phyloP scores from a whole-genome alignment of 1,284 basidiomycete genomes.

The Leccinum pachyderme region DNA sequence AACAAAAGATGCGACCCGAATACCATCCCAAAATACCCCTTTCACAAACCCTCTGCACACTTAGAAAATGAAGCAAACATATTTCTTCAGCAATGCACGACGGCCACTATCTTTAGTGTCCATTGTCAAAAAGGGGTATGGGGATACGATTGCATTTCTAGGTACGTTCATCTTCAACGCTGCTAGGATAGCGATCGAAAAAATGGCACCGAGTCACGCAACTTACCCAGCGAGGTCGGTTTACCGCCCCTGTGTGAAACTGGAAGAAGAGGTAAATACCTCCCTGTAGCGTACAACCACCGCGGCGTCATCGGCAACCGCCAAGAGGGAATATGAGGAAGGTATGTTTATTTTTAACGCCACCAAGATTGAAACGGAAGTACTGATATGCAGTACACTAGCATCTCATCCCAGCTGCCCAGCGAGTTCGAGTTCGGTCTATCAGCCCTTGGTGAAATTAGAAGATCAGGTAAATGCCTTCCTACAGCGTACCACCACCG shows the following conservation, averaged over 20 bases:
- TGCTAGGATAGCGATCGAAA: no score
- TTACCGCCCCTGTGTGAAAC: no score
- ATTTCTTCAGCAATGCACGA: slow-evolving; percentile 1
- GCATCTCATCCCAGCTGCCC: not conserved
- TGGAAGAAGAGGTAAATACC: no score
- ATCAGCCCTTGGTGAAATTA: not conserved
- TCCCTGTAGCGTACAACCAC: no score
- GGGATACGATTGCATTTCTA: not conserved
- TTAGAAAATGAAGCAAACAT: slow-evolving; percentile 9
- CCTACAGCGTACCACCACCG: not conserved
- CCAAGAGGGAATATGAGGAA: no score
- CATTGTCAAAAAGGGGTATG: not conserved
- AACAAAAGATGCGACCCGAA: not conserved
- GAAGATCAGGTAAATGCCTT: not conserved
- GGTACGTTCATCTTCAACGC: not conserved
- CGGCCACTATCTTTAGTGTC: not conserved
- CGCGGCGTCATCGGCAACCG: no score
- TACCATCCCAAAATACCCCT: not conserved
- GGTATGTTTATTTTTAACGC: no score
- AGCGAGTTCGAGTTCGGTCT: not conserved
- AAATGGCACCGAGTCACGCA: no score
- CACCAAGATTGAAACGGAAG: not conserved
- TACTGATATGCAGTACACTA: no score
- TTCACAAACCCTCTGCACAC: slow-evolving; percentile 9
- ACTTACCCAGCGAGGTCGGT: no score